Evolutionary conservation across 257 asterid genomes (phyloP).

Genomic region (Solanum phureja): DNA sequence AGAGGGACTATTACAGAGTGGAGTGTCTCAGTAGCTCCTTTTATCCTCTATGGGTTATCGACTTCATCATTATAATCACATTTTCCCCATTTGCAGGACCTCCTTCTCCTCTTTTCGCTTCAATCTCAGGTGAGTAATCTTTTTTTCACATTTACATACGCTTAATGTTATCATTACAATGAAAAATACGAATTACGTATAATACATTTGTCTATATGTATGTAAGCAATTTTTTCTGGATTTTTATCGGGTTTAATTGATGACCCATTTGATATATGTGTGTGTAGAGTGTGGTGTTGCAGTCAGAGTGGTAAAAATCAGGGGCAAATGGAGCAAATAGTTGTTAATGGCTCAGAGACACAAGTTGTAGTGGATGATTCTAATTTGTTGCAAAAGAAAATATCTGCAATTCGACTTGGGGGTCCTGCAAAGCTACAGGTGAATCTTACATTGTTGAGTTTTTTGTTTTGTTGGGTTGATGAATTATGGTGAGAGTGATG

Average conservation of each 20-base stretch:
- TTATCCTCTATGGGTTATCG: constrained; percentile 22
- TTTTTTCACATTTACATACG: background rate
- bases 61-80: constrained; percentile 10
- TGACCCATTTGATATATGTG: background rate
- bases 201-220: background rate
- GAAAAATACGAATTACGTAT: background rate
- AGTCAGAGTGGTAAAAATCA: constrained; percentile 10
- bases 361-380: constrained; percentile 51
- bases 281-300: constrained; percentile 17
- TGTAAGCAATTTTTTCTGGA: background rate
- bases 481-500: background rate
- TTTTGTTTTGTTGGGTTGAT: background rate
- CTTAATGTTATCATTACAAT: background rate
- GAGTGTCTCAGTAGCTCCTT: background rate
- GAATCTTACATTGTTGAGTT: background rate
- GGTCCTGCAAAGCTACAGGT: constrained; percentile 85
- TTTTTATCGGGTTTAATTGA: background rate
- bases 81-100: constrained; percentile 8
- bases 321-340: constrained; percentile 50
- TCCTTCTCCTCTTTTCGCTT: constrained; percentile 8
- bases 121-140: background rate
- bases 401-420: constrained; percentile 39
- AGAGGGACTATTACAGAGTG: background rate
- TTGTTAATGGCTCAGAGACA: constrained; percentile 46
- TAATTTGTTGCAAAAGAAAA: constrained; percentile 39